These are phyloP conservation scores for Talaromyces verruculosus DNA, from an alignment of 2,329 filamentous ascomycete species.

Conservation along the genomic window DNA sequence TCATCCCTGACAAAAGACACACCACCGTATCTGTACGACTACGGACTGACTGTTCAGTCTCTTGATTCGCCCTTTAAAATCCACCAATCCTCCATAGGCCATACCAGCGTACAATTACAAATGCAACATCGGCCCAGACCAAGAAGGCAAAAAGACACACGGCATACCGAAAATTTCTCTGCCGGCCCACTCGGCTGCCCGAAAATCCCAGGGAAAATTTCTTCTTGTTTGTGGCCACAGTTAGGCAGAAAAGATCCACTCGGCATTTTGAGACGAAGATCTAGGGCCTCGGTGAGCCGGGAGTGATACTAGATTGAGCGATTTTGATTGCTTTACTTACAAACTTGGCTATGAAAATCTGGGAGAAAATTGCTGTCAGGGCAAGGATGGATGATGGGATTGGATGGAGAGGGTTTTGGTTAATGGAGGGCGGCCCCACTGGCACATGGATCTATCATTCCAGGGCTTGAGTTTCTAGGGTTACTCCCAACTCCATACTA, in stretches of 20 bases:
- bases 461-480: background rate
- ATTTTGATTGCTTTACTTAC: background rate
- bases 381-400: background rate
- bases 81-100: background rate
- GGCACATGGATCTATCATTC: background rate
- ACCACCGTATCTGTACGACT: background rate
- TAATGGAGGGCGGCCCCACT: background rate
- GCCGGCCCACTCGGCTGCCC: constrained; percentile 13
- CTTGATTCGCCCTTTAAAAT: background rate
- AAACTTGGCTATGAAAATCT: background rate
- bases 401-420: background rate
- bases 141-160: background rate
- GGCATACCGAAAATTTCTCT: constrained; percentile 11
- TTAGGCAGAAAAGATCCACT: constrained; percentile 9
- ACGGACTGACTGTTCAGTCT: background rate
- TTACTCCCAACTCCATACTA: background rate
- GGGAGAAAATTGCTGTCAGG: background rate
- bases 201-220: constrained; percentile 1
- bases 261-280: background rate
- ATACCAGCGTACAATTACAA: background rate
- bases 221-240: background rate
- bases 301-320: background rate
- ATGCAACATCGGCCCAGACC: background rate
- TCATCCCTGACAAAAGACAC: background rate
- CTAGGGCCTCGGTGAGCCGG: background rate